A percentile compares a stretch with the other conserved stretches of the same genome.
phyloP scores from a whole-genome alignment of 73 alveolate genomes.

The Durusdinium trenchii region DNA sequence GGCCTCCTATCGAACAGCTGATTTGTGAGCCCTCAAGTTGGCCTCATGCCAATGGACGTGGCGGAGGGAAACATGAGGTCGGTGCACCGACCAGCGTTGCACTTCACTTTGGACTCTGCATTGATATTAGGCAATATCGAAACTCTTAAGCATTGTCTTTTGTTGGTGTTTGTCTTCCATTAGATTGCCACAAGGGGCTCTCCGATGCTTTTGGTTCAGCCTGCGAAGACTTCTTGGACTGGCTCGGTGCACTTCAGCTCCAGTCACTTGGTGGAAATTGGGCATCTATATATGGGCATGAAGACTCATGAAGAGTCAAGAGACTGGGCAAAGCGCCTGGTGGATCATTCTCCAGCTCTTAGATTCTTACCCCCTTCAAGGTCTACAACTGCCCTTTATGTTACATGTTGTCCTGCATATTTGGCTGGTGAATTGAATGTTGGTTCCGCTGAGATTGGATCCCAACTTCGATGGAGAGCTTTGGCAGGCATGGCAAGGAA shows the following conservation, averaged over 20 bases:
- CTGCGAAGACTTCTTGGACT: conserved; percentile 68
- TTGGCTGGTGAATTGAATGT: not conserved
- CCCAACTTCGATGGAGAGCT: not conserved
- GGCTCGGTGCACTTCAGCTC: conserved; percentile 62
- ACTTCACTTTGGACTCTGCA: too few relatives aligned
- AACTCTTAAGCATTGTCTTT: too few relatives aligned
- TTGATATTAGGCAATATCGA: too few relatives aligned
- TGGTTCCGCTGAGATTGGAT: conserved; percentile 17
- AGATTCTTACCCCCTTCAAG: too few relatives aligned
- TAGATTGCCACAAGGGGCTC: too few relatives aligned
- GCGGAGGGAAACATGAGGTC: too few relatives aligned
- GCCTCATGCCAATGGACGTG: not conserved
- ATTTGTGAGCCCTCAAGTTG: not conserved
- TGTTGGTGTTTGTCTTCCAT: too few relatives aligned
- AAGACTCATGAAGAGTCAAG: not conserved
- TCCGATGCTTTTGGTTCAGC: conserved; percentile 54
- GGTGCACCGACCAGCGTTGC: too few relatives aligned
- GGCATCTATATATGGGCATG: not conserved
- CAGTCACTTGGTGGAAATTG: not conserved
- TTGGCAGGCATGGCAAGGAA: not conserved
- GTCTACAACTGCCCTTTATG: too few relatives aligned
- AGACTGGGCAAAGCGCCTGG: too few relatives aligned
- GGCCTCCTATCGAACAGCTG: conserved; percentile 17
- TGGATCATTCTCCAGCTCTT: too few relatives aligned
- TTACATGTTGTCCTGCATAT: not conserved